Percentiles rank a stretch among this genome's conserved stretches.
Evolutionary conservation across 257 asterid species (phyloP).

Genomic region (Solanum infundibuliforme): DNA sequence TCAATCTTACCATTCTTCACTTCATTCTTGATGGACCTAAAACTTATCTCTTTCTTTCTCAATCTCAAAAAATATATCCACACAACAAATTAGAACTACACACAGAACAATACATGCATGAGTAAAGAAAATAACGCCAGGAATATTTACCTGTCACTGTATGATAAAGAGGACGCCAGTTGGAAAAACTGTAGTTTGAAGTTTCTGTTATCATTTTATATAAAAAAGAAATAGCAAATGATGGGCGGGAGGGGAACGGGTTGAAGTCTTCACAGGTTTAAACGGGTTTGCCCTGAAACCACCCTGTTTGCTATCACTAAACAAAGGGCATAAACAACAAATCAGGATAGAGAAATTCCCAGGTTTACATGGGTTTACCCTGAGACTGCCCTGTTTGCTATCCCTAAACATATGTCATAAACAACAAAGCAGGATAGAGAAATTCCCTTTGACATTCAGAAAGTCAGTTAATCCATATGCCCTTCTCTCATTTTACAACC

Average conservation of each 20-base stretch:
- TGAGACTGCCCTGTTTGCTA: background rate
- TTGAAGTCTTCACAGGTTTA: background rate
- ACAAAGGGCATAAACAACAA: background rate
- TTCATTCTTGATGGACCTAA: background rate
- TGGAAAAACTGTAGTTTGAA: background rate
- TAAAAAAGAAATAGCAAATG: background rate
- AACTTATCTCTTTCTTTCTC: background rate
- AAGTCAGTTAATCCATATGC: background rate
- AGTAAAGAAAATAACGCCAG: background rate
- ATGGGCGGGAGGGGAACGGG: background rate
- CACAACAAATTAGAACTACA: background rate
- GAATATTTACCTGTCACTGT: background rate
- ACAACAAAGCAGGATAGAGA: background rate
- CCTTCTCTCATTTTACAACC: constrained; percentile 2
- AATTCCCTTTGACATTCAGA: background rate
- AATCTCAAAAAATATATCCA: background rate
- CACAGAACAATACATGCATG: background rate
- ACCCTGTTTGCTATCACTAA: background rate
- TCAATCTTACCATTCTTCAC: background rate
- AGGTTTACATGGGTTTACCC: background rate
- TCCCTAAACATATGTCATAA: background rate
- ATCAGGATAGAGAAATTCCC: background rate
- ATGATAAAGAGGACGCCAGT: background rate
- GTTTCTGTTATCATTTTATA: no score
- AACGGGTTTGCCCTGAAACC: background rate